Evolutionary conservation across 2,329 filamentous ascomycete species (phyloP).

Genomic region (Sporothrix euskadiensis): DNA sequence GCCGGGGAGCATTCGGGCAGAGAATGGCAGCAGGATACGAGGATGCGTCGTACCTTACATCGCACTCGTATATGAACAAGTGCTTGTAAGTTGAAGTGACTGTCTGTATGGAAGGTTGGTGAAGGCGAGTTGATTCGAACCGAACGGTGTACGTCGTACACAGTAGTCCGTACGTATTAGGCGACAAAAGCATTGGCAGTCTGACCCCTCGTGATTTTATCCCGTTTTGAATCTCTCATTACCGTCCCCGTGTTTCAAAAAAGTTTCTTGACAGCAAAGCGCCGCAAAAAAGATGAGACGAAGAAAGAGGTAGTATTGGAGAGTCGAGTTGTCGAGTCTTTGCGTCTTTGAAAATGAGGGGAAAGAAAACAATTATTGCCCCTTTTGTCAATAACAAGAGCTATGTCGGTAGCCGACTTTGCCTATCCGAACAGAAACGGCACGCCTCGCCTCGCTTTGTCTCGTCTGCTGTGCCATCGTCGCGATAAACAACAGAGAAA

Average conservation of each 20-base stretch:
- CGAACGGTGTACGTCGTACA: neutral
- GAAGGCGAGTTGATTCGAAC: neutral
- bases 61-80: neutral
- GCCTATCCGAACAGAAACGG: neutral
- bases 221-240: slow-evolving; percentile 16
- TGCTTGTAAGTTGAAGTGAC: neutral
- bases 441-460: slow-evolving; percentile 10
- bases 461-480: slow-evolving; percentile 13
- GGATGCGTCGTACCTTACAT: too few species aligned
- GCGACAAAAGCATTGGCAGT: slow-evolving; percentile 4
- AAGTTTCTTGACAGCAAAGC: neutral
- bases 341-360: neutral
- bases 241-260: slow-evolving; percentile 24
- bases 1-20: neutral
- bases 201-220: slow-evolving; percentile 2
- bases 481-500: neutral
- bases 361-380: slow-evolving; percentile 9
- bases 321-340: neutral
- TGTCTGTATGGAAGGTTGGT: neutral
- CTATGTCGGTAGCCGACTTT: neutral
- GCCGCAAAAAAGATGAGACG: slow-evolving; percentile 19
- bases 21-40: neutral
- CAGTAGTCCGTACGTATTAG: neutral
- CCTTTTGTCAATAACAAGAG: slow-evolving; percentile 13
- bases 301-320: neutral